phyloP scores from a whole-genome alignment of 495 filamentous ascomycete species.

The Darksidea phi region DNA sequence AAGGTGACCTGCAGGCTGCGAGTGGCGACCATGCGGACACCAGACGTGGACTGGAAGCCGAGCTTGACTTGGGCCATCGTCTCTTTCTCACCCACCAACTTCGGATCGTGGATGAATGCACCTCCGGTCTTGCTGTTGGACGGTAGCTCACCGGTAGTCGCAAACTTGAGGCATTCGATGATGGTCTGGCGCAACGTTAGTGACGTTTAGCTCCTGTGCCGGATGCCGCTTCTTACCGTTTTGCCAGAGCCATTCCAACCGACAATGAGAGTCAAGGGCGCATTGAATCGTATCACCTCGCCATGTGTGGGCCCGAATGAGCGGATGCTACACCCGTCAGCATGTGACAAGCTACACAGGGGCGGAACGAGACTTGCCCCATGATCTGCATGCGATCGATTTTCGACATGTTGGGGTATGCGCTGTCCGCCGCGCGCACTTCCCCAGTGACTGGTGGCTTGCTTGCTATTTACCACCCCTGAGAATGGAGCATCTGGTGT shows the following conservation, averaged over 20 bases:
- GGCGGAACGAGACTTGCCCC: conserved; percentile 53
- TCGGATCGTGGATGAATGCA: conserved; percentile 95
- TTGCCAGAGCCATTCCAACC: conserved; percentile 97
- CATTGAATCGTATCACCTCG: conserved; percentile 85
- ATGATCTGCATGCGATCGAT: conserved; percentile 87
- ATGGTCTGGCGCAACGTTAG: conserved; percentile 61
- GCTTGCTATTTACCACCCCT: neutral
- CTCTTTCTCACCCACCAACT: conserved; percentile 73
- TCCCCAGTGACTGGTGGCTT: neutral
- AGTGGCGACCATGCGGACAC: conserved; percentile 74
- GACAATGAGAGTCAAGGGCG: conserved; percentile 91
- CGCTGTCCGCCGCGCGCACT: neutral
- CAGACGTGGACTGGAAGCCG: conserved; percentile 72
- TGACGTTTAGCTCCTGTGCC: neutral
- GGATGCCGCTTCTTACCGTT: conserved; percentile 54
- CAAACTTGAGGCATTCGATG: conserved; percentile 99
- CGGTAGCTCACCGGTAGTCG: conserved; percentile 88
- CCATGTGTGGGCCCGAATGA: conserved; percentile 78
- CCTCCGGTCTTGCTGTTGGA: conserved; percentile 86
- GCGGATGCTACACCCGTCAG: conserved; percentile 61
- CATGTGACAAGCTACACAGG: neutral
- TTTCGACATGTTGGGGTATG: conserved; percentile 47
- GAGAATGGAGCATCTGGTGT: neutral
- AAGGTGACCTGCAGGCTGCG: conserved; percentile 81
- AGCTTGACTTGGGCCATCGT: conserved; percentile 90